Conservation (phyloP, 371 early-diverging fungal species). For the Catenaria anguillulae region DNA sequence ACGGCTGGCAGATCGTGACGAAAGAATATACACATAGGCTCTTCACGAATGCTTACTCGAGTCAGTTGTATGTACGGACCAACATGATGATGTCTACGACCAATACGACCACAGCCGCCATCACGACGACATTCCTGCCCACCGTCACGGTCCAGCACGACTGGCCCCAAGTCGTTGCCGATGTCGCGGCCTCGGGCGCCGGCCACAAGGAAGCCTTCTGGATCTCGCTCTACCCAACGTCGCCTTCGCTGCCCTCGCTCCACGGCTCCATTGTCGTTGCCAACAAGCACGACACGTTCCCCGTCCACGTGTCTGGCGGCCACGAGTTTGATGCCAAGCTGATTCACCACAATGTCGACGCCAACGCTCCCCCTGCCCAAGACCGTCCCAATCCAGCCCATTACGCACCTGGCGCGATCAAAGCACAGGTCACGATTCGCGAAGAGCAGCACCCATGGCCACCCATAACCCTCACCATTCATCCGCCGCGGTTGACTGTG, state of each 20-base stretch:
- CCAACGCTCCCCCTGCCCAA: no score
- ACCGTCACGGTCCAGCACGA: not conserved
- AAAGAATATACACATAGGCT: no score
- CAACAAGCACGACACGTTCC: not conserved
- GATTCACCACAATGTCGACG: no score
- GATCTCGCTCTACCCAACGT: not conserved
- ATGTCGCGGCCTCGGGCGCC: not conserved
- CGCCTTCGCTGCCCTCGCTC: not conserved
- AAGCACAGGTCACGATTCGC: not conserved
- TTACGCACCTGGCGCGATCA: not conserved
- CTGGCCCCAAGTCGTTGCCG: not conserved
- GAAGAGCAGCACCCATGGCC: not conserved
- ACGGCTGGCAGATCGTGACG: no score
- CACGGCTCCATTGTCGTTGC: constrained; percentile 2
- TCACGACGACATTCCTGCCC: not conserved
- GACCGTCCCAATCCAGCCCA: no score
- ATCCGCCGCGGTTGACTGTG: not conserved
- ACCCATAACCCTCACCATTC: not conserved
- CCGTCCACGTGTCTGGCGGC: not conserved
- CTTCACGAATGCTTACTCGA: no score
- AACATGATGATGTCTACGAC: no score
- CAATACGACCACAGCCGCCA: no score
- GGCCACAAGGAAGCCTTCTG: not conserved
- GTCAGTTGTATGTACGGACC: no score
- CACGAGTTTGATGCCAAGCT: not conserved